Base-by-base conservation (phyloP, 192 early-diverging fungal species). In the Rhizoclosmatium sp. region DNA sequence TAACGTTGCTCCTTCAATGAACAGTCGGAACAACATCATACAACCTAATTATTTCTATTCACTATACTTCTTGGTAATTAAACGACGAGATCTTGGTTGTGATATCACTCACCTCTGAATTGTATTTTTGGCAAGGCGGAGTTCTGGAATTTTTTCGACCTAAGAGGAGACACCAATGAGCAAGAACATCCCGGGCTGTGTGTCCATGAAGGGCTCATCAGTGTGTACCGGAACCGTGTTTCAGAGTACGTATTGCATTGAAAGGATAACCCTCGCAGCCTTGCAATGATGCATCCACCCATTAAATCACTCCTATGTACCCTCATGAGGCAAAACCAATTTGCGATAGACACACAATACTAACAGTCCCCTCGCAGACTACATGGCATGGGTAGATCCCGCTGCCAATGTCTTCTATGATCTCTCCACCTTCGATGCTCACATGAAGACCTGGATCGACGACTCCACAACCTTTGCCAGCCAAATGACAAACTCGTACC, bases 341-440 rank as follows among this genome's bases (percentile, higher is more conserved):
- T 21, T 21, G 14, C 56, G 56, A 14, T 16, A 14, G 12, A 21
- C 56, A 58, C 21, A 58, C 56, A 21, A 14, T 16, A 14, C 21
- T 21, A 14, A 58, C 56, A 14, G 56, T 21, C 12, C 21, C 56
- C 21, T 65, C 64, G 39, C 64, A 65, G 64, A 65, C 12, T 65
- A 65, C 64, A 23, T n/a, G 10, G 64, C 64, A 14, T 65, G 64
- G 64, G 64, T 39, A 12, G 64, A 65, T 31, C 64, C 64, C 16
- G 40, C 64, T 39, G 64, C 39, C 67, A 69, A 69, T 9, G 73
- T 59, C 31, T 75, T 78, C 78, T 56, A 62, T n/a, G 61, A 79
- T 45, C 39, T 80, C 23, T 40, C 80, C 54, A 68, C 80, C 16
- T 82, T 84, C 69, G 80, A 84, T 44, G 45, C 56, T 2, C 82